These are phyloP conservation scores for Quercus berberidifolia DNA, from an alignment of 306 rosid species.

Conservation along the genomic window DNA sequence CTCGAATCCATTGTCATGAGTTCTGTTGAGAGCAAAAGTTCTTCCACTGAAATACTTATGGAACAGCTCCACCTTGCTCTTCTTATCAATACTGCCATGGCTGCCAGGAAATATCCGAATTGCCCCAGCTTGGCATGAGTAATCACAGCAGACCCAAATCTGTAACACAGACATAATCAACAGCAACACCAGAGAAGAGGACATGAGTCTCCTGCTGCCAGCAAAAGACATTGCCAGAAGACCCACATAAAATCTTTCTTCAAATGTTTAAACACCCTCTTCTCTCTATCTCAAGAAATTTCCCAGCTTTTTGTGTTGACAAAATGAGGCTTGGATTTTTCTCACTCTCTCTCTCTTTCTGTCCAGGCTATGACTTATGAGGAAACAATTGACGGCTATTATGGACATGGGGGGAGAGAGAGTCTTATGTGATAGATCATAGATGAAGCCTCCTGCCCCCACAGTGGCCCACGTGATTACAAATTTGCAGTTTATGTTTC, in stretches of 20 bases:
- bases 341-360: slow-evolving; percentile 1
- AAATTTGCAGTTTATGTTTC: slow-evolving; percentile 9
- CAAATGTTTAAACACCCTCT: slow-evolving; percentile 4
- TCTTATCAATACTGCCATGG: slow-evolving; percentile 7
- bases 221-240: slow-evolving; percentile 50
- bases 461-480: slow-evolving; percentile 66
- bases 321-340: slow-evolving; percentile 1
- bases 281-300: background rate
- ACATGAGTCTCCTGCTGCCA: slow-evolving; percentile 45
- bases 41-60: slow-evolving; percentile 49
- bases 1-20: slow-evolving; percentile 34
- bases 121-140: slow-evolving; percentile 49
- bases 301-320: background rate
- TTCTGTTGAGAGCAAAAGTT: slow-evolving; percentile 28
- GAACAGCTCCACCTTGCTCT: slow-evolving; percentile 42
- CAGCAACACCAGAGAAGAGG: slow-evolving; percentile 23
- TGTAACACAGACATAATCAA: slow-evolving; percentile 33
- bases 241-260: slow-evolving; percentile 35
- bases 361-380: slow-evolving; percentile 25
- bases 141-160: slow-evolving; percentile 42
- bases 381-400: slow-evolving; percentile 56
- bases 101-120: slow-evolving; percentile 41
- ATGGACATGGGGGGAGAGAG: slow-evolving; percentile 18
- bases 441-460: slow-evolving; percentile 34
- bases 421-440: background rate